Percentiles rank a stretch among this genome's conserved stretches.
Evolutionary conservation across 2,329 filamentous ascomycete species (phyloP).

Genomic region (Phaeomoniella chlamydospora): DNA sequence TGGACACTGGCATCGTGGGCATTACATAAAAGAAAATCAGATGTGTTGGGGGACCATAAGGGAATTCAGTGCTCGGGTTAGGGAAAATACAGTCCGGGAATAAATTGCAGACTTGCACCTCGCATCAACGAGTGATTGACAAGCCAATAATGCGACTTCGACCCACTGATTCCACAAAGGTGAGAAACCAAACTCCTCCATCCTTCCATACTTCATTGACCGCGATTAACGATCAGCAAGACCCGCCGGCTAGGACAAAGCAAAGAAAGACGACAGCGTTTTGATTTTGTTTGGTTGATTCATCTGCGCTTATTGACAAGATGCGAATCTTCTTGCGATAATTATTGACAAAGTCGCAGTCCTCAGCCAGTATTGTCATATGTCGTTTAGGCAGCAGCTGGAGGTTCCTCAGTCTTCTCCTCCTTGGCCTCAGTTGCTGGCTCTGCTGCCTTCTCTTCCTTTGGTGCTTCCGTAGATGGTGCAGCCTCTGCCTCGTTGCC

Average conservation of each 20-base stretch:
- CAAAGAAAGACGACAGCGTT: neutral
- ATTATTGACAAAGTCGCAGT: no score
- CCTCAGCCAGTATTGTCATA: no score
- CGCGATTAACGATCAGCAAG: neutral
- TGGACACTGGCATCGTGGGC: neutral
- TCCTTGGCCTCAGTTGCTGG: constrained; percentile 33
- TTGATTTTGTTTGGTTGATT: neutral
- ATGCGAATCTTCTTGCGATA: neutral
- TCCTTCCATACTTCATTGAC: neutral
- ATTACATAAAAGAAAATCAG: neutral
- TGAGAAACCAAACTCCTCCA: neutral
- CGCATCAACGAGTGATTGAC: neutral
- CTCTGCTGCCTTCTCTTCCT: constrained; percentile 45
- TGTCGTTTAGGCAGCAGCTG: constrained; percentile 8
- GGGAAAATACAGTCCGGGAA: neutral
- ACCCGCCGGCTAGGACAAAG: neutral
- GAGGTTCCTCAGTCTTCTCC: constrained; percentile 23
- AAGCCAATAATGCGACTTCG: neutral
- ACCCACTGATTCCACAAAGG: neutral
- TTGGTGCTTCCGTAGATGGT: constrained; percentile 42
- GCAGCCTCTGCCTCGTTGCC: constrained; percentile 58
- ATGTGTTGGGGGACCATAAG: neutral
- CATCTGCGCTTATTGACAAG: neutral
- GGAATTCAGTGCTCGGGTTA: neutral
- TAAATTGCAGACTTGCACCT: neutral